Percentiles rank a stretch among this genome's conserved stretches.
Evolutionary conservation across 768 basidiomycete genomes (phyloP).

Genomic region (Hemileccinum rubropunctum): DNA sequence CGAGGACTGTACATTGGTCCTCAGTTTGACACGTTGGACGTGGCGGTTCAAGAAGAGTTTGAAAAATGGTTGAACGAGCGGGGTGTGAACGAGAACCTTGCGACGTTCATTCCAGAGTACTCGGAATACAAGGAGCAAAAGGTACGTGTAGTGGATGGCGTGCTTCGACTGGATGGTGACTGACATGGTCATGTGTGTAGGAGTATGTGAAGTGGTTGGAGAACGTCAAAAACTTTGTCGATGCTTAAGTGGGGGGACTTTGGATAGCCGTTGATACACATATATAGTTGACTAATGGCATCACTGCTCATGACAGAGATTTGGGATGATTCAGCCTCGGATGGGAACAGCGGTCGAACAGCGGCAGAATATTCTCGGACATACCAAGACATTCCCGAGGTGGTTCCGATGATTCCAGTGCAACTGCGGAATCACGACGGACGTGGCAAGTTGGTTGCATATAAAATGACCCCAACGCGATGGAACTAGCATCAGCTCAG

Average conservation of each 20-base stretch:
- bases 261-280: not conserved
- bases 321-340: not conserved
- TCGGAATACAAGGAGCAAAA: conserved; percentile 91
- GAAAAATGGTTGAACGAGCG: conserved; percentile 88
- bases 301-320: conserved; percentile 17
- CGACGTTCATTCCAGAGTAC: conserved; percentile 86
- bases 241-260: conserved; percentile 38
- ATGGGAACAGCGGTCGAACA: conserved; percentile 3
- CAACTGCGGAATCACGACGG: not conserved
- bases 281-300: conserved; percentile 13
- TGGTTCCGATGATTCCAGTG: not conserved
- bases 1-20: conserved; percentile 92
- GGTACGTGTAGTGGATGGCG: conserved; percentile 39
- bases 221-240: conserved; percentile 80
- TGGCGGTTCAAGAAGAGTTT: conserved; percentile 85
- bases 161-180: conserved; percentile 3
- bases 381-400: not conserved
- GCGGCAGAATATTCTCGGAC: conserved; percentile 19
- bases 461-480: not conserved
- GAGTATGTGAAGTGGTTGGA: conserved; percentile 91
- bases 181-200: conserved; percentile 40
- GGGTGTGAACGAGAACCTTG: conserved; percentile 79
- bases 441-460: not conserved
- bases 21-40: conserved; percentile 89
- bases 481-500: no score